Percentiles rank a stretch among this genome's conserved stretches.
These are phyloP conservation scores for Dothiorella sarmentorum DNA, from an alignment of 2,329 filamentous ascomycete genomes.

Conservation along the genomic window DNA sequence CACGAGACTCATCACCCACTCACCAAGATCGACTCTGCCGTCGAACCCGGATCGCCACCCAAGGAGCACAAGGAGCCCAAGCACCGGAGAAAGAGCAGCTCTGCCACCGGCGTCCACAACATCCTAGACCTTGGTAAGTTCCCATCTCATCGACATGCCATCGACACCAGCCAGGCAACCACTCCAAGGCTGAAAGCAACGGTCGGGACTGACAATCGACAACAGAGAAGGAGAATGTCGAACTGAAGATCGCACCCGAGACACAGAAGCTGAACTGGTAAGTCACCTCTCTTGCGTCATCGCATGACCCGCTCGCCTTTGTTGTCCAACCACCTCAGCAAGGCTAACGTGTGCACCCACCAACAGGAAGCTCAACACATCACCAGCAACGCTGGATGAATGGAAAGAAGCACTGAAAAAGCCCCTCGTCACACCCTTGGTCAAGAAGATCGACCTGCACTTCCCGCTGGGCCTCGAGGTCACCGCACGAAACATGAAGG, in stretches of 20 bases:
- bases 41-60: conserved; percentile 69
- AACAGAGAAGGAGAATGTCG: conserved; percentile 68
- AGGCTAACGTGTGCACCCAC: neutral
- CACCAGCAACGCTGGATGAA: conserved; percentile 70
- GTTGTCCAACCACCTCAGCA: neutral
- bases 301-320: neutral
- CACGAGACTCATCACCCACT: too few relatives aligned
- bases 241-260: conserved; percentile 72
- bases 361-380: conserved; percentile 88
- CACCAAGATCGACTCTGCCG: conserved; percentile 85
- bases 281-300: conserved; percentile 34
- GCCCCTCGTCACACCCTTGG: conserved; percentile 71
- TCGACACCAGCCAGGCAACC: neutral
- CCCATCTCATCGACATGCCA: neutral
- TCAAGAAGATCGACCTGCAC: conserved; percentile 92
- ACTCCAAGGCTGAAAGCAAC: neutral
- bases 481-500: conserved; percentile 84
- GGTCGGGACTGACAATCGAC: conserved; percentile 28
- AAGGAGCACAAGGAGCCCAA: conserved; percentile 60
- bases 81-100: conserved; percentile 70
- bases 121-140: conserved; percentile 79
- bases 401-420: conserved; percentile 74
- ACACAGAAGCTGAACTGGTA: conserved; percentile 89
- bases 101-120: conserved; percentile 67
- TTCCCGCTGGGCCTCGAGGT: conserved; percentile 87